phyloP scores from a whole-genome alignment of 306 rosid species.

The Boehmeria nivea region DNA sequence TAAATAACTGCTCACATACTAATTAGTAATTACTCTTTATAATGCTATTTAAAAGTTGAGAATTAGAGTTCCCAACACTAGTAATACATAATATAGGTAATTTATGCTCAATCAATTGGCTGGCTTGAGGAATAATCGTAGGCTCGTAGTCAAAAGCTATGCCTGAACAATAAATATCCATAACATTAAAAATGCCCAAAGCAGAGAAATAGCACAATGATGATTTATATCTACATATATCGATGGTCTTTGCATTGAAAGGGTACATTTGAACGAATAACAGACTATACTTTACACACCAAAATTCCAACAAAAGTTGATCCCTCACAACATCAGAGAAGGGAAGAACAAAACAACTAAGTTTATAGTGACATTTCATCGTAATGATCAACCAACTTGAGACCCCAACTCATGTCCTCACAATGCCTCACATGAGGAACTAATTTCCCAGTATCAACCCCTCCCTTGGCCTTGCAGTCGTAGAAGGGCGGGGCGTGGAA shows the following conservation, averaged over 20 bases:
- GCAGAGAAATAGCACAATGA: too few species aligned
- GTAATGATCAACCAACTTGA: conserved; percentile 47
- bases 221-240: too few species aligned
- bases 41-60: too few species aligned
- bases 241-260: not conserved
- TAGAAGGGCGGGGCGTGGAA: conserved; percentile 76
- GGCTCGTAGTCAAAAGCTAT: too few species aligned
- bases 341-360: conserved; percentile 3
- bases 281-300: conserved; percentile 28
- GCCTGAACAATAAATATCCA: too few species aligned
- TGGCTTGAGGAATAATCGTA: too few species aligned
- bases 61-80: too few species aligned
- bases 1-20: too few species aligned
- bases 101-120: too few species aligned
- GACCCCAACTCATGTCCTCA: conserved; percentile 89
- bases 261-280: not conserved
- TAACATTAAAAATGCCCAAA: too few species aligned
- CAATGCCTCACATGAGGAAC: conserved; percentile 74
- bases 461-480: conserved; percentile 67
- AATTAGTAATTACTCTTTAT: too few species aligned
- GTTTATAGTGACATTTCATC: conserved; percentile 1
- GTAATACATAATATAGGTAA: too few species aligned
- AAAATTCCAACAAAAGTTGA: conserved; percentile 14
- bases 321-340: not conserved
- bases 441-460: conserved; percentile 50